These are phyloP conservation scores for Aspergillus sp. DNA, from an alignment of 2,329 filamentous ascomycete genomes.

Conservation along the genomic window DNA sequence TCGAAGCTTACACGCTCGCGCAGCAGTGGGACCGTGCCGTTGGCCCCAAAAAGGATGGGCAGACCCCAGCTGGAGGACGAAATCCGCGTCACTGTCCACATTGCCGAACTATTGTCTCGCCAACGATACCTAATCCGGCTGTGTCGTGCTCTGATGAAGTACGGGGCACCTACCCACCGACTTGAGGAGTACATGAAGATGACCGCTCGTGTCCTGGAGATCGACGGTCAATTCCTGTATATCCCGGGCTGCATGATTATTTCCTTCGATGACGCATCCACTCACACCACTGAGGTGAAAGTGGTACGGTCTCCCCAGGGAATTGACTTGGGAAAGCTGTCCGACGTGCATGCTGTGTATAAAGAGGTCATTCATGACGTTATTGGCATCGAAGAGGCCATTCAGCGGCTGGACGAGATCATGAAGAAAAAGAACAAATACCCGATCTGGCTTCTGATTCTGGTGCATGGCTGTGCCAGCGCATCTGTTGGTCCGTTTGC, in stretches of 20 bases:
- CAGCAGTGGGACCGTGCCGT: conserved; percentile 34
- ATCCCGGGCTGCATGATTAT: conserved; percentile 94
- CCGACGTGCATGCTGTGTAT: conserved; percentile 49
- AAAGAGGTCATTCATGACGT: conserved; percentile 52
- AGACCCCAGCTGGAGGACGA: conserved; percentile 47
- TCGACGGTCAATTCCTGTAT: conserved; percentile 88
- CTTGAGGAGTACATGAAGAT: conserved; percentile 90
- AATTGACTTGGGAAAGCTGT: conserved; percentile 47
- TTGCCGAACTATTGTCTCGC: conserved; percentile 70
- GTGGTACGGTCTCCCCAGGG: conserved; percentile 45
- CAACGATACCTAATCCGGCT: conserved; percentile 84
- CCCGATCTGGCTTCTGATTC: conserved; percentile 55
- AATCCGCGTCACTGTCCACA: conserved; percentile 61
- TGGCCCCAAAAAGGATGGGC: conserved; percentile 28
- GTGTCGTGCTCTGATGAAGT: conserved; percentile 85
- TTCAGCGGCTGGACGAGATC: conserved; percentile 52
- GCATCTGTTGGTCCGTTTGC: conserved; percentile 77
- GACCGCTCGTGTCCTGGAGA: conserved; percentile 83
- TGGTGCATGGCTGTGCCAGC: conserved; percentile 74
- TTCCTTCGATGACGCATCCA: conserved; percentile 67
- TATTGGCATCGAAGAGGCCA: conserved; percentile 49
- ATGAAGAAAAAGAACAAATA: conserved; percentile 59
- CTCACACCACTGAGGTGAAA: conserved; percentile 50
- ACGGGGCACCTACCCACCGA: conserved; percentile 87
- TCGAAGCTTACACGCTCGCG: conserved; percentile 36